Evolutionary conservation across 2,329 filamentous ascomycete species (phyloP).

Genomic region (Monosporascus sp.): DNA sequence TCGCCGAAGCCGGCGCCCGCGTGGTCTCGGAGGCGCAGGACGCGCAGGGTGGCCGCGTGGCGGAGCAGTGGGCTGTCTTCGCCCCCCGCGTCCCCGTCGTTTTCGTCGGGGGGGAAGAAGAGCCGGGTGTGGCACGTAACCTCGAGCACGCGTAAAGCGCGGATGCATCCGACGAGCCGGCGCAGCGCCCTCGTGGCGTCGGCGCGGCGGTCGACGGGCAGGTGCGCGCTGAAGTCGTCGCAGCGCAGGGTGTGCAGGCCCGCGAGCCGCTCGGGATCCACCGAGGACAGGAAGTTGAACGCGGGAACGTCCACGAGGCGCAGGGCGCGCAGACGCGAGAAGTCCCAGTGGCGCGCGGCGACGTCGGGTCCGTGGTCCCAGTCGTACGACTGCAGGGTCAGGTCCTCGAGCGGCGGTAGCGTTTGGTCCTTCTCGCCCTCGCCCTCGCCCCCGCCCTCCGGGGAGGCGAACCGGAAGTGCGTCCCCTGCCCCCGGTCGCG

Average conservation of each 20-base stretch:
- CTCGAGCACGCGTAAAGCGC: constrained; percentile 31
- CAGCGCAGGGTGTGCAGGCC: constrained; percentile 33
- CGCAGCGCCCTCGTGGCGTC: constrained; percentile 37
- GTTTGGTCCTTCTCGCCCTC: constrained; percentile 27
- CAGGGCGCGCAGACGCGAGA: constrained; percentile 36
- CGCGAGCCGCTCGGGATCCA: constrained; percentile 31
- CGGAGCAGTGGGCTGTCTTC: constrained; percentile 30
- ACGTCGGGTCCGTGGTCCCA: constrained; percentile 38
- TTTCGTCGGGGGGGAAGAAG: background rate
- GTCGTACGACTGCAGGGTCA: constrained; percentile 42
- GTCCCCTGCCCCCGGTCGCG: constrained; percentile 40
- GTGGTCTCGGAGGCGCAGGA: constrained; percentile 40
- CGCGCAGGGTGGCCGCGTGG: constrained; percentile 33
- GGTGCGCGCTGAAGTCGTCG: constrained; percentile 41
- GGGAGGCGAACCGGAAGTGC: constrained; percentile 33
- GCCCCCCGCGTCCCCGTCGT: background rate
- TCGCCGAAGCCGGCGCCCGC: constrained; percentile 35
- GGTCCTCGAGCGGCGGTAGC: constrained; percentile 36
- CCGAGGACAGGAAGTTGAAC: constrained; percentile 38
- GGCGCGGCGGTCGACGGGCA: constrained; percentile 28
- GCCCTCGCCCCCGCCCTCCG: background rate
- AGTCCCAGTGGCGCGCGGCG: constrained; percentile 40
- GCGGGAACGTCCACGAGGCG: constrained; percentile 39
- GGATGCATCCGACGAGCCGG: constrained; percentile 33
- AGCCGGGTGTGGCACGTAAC: constrained; percentile 36